A percentile compares a stretch with the other conserved stretches of the same genome.
phyloP scores from a whole-genome alignment of 2,329 filamentous ascomycete species.

The Colletotrichum eleusines region DNA sequence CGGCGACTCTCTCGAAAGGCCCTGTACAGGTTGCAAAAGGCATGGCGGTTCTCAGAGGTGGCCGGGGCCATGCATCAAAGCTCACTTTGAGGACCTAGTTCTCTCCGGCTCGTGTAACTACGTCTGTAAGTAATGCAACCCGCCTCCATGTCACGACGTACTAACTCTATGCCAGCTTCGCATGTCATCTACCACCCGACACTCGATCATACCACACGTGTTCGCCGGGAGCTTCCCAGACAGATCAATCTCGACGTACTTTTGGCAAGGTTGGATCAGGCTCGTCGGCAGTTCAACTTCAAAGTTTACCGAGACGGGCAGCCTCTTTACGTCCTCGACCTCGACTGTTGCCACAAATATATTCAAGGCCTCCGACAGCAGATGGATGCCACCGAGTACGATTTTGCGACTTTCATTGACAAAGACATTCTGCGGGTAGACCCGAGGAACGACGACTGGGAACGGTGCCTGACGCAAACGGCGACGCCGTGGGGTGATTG shows the following conservation, averaged over 20 bases:
- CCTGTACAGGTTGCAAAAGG: conserved; percentile 36
- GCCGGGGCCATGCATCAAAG: conserved; percentile 53
- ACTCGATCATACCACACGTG: conserved; percentile 49
- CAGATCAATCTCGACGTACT: conserved; percentile 54
- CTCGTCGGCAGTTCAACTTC: conserved; percentile 57
- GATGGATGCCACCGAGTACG: conserved; percentile 53
- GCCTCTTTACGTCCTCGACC: conserved; percentile 55
- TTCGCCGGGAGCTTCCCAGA: conserved; percentile 55
- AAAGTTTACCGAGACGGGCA: conserved; percentile 56
- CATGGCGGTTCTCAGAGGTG: conserved; percentile 28
- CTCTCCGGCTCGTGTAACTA: conserved; percentile 59
- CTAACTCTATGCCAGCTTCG: conserved; percentile 50
- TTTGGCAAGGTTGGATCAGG: conserved; percentile 51
- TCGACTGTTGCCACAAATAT: conserved; percentile 56
- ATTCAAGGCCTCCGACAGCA: conserved; percentile 53
- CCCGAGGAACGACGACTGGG: conserved; percentile 46
- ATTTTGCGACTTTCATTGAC: conserved; percentile 57
- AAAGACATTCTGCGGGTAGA: conserved; percentile 50
- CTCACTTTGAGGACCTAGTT: conserved; percentile 58
- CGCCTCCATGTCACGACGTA: no score
- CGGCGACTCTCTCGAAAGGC: conserved; percentile 18
- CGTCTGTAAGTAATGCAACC: conserved; percentile 51
- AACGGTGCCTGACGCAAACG: conserved; percentile 55
- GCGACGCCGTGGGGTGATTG: conserved; percentile 53
- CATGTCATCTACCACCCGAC: conserved; percentile 57